Evolutionary conservation across 768 basidiomycete species (phyloP), one percentile per base, ranked within the genome.

Genomic region (Suillus bovinus): DNA sequence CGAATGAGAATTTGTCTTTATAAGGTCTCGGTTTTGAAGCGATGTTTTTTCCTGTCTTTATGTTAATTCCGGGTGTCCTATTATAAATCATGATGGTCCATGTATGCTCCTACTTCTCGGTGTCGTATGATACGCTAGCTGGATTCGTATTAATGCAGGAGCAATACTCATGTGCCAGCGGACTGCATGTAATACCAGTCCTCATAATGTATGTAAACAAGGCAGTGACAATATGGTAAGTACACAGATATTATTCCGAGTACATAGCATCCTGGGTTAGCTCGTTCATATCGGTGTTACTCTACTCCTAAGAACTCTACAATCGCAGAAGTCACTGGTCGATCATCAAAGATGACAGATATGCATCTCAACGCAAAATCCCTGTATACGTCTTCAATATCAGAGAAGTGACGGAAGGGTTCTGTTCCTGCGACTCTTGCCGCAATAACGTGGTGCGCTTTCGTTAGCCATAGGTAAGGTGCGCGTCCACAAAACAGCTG

Each of bases 401-500:
- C 16, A 17, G 24, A 11, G 2, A 55, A 17, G 27, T 27, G 54
- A 8, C 9, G 9, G 22, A 55, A 55, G 24, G 54, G 54, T 38
- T 38, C 36, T 11, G 8, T 38, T 17, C 54, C 54, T 27, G 9
- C 22, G 5, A 38, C 16, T 38, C 36, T 55, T 55, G 36, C 54
- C 9, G 4, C 9, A 49, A 73, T 63, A 14, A 72, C 64, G 63
- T 72, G 63, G 5, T 65, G 63, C 0, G 50, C 64, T 34, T 66
- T 62, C 5, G 38, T 61, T 27, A 70, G 34, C 16, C 44, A 46
- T 14, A 65, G 60, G 53, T 74, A 74, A n/a, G 72, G 72, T 8
- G 60, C n/a, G 58, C 66, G 67, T 0, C 72, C 73, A 24, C 46
- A 73, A 57, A 72, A 33, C 0, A 50, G 63, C 72, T 72, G 46